Evolutionary conservation across 495 filamentous ascomycete species (phyloP).

Genomic region (Penicillium riverlandense): DNA sequence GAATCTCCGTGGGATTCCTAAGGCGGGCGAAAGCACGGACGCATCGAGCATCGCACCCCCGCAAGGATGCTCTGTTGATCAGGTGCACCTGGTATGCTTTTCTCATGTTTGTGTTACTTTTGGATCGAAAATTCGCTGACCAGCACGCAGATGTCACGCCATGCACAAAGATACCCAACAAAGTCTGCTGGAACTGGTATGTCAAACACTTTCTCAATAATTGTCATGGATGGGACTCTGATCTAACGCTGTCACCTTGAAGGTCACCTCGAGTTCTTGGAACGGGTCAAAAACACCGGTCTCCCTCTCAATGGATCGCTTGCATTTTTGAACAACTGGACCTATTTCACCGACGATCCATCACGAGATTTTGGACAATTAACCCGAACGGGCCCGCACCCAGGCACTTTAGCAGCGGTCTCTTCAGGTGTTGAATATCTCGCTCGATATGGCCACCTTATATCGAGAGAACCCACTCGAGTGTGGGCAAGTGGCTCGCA

Average conservation of each 20-base stretch:
- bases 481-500: constrained; percentile 50
- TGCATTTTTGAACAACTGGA: constrained; percentile 49
- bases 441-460: constrained; percentile 46
- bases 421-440: constrained; percentile 49
- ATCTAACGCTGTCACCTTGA: not conserved
- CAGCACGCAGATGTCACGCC: constrained; percentile 44
- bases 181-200: constrained; percentile 42
- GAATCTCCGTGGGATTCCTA: constrained; percentile 53
- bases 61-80: constrained; percentile 42
- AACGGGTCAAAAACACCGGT: constrained; percentile 34
- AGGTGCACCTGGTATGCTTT: constrained; percentile 50
- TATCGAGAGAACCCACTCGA: constrained; percentile 12
- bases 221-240: not conserved
- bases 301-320: constrained; percentile 40
- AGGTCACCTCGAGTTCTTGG: constrained; percentile 46
- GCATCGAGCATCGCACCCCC: constrained; percentile 34
- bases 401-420: constrained; percentile 49
- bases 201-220: constrained; percentile 11
- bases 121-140: no score
- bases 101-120: not conserved
- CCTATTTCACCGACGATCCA: constrained; percentile 41
- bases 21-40: constrained; percentile 30
- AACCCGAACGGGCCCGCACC: constrained; percentile 51
- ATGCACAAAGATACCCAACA: constrained; percentile 53
- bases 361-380: constrained; percentile 43